A percentile compares a stretch with the other conserved stretches of the same genome.
phyloP scores from a whole-genome alignment of 139 green algal genomes.

The Pycnococcus provasolii region DNA sequence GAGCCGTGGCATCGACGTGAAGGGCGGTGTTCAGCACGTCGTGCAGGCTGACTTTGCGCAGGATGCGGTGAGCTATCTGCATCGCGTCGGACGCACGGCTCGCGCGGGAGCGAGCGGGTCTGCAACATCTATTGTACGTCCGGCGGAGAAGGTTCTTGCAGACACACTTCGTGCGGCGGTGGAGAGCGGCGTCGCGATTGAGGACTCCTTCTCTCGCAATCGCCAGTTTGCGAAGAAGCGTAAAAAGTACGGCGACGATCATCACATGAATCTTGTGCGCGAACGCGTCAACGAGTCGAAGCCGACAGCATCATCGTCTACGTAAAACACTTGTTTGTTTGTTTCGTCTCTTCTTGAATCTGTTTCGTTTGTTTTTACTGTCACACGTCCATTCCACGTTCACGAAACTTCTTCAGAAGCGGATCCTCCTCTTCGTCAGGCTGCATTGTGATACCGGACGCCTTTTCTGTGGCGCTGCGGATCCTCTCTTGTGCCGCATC shows the following conservation, averaged over 20 bases:
- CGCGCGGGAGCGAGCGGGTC: slow-evolving; percentile 54
- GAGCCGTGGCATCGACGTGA: slow-evolving; percentile 23
- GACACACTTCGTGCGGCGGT: slow-evolving; percentile 29
- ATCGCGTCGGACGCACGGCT: slow-evolving; percentile 51
- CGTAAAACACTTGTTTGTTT: too few species aligned
- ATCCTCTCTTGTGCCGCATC: too few species aligned
- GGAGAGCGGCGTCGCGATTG: slow-evolving; percentile 50
- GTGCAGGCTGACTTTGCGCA: slow-evolving; percentile 73
- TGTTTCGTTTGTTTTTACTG: too few species aligned
- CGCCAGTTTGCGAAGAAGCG: slow-evolving; percentile 79
- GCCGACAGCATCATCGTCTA: too few species aligned
- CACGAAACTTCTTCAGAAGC: too few species aligned
- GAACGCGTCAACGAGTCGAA: too few species aligned
- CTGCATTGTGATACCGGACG: too few species aligned
- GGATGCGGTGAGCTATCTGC: slow-evolving; percentile 79
- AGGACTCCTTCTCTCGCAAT: slow-evolving; percentile 78
- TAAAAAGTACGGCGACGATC: slow-evolving; percentile 48
- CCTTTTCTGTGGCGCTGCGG: too few species aligned
- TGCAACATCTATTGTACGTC: slow-evolving; percentile 61
- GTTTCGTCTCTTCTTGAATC: too few species aligned
- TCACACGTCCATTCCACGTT: too few species aligned
- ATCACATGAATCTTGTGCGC: too few species aligned
- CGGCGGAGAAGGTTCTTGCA: slow-evolving; percentile 42
- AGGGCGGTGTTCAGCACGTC: slow-evolving; percentile 10
- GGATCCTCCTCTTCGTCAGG: too few species aligned